Evolutionary conservation across 192 early-diverging fungal genomes (phyloP).

Genomic region (Jimgerdemannia flammicorona): DNA sequence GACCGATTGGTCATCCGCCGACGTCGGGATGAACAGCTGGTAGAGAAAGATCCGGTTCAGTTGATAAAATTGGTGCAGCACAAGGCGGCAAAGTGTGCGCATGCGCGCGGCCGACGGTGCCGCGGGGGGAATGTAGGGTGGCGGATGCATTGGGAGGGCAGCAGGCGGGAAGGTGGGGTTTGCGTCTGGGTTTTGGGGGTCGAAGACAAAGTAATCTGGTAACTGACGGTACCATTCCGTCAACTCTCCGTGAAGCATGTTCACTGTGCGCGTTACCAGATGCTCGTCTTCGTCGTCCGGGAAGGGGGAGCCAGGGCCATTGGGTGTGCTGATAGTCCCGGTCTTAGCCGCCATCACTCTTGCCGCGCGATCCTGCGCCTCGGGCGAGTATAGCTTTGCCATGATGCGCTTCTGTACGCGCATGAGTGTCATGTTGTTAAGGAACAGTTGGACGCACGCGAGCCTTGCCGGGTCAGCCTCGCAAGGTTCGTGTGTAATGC

Average conservation of each 20-base stretch:
- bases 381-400: not conserved
- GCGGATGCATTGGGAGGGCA: not conserved
- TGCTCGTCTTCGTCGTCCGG: not conserved
- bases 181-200: not conserved
- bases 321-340: not conserved
- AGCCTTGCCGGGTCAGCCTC: not conserved
- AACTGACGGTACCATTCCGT: not conserved
- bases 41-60: conserved; percentile 1
- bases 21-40: not conserved
- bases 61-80: not conserved
- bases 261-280: not conserved
- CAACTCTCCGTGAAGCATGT: not conserved
- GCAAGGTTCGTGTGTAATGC: not conserved
- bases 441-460: not conserved
- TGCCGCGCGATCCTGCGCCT: not conserved
- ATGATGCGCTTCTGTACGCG: conserved; percentile 1
- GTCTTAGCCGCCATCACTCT: not conserved
- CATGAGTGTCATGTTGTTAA: not conserved
- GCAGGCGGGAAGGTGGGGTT: not conserved
- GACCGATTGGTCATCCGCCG: conserved; percentile 1
- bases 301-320: too few species aligned
- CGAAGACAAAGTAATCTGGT: not conserved
- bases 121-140: not conserved
- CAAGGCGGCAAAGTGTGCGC: not conserved
- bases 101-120: not conserved